Evolutionary conservation across 2,329 filamentous ascomycete genomes (phyloP).

Genomic region (Sarocladiaceae sp.): DNA sequence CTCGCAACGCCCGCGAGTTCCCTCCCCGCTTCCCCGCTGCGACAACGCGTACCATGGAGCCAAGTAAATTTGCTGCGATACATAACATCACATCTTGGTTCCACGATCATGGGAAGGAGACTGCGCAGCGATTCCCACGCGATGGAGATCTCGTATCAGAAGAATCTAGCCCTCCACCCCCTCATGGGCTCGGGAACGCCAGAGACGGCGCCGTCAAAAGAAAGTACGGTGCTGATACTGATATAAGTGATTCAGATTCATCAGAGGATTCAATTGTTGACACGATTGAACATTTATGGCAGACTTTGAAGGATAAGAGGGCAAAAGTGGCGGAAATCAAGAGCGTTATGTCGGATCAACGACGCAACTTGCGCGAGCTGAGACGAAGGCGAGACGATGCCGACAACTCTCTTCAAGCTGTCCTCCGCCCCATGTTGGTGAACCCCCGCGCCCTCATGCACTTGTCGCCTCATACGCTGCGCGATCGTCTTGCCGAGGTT

Average conservation of each 20-base stretch:
- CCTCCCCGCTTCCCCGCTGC: conserved; percentile 2
- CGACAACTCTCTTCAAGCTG: conserved; percentile 34
- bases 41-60: background rate
- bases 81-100: conserved; percentile 2
- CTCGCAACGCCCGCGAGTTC: background rate
- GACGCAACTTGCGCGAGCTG: conserved; percentile 24
- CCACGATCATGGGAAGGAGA: background rate
- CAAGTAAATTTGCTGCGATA: background rate
- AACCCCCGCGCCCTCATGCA: conserved; percentile 15
- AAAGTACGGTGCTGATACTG: background rate
- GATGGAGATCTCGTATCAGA: background rate
- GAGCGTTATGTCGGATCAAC: conserved; percentile 24
- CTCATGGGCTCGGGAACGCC: background rate
- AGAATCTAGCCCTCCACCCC: background rate
- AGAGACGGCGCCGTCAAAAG: background rate
- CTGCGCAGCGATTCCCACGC: background rate
- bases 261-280: no score
- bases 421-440: conserved; percentile 30
- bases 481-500: conserved; percentile 26
- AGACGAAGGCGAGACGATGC: conserved; percentile 27
- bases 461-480: conserved; percentile 18
- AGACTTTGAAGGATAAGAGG: conserved; percentile 27
- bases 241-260: no score
- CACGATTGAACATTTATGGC: conserved; percentile 28
- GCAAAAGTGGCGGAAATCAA: conserved; percentile 22